Evolutionary conservation across 257 asterid species (phyloP).

Genomic region (Solanum clarkiae): DNA sequence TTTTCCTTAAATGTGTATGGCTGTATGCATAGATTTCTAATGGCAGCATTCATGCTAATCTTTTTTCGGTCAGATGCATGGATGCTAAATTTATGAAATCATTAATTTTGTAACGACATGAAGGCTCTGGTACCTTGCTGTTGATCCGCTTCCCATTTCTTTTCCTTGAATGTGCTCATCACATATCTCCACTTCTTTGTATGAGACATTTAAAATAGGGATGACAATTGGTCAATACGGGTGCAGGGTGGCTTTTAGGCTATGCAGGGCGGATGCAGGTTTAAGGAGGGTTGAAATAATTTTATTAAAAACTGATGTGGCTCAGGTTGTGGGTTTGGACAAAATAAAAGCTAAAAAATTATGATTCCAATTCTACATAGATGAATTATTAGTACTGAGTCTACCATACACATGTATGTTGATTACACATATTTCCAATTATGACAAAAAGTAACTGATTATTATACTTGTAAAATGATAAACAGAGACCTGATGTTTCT

Average conservation of each 20-base stretch:
- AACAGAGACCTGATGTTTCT: too few relatives aligned
- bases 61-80: neutral
- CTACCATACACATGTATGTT: neutral
- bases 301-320: neutral
- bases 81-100: neutral
- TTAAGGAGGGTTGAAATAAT: neutral
- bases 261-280: neutral
- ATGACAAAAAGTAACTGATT: neutral
- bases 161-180: neutral
- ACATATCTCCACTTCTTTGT: neutral
- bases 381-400: neutral
- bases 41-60: neutral
- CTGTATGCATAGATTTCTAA: neutral
- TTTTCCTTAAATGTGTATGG: neutral
- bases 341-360: neutral
- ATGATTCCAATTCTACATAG: neutral
- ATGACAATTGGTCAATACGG: too few relatives aligned
- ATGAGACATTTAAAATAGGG: neutral
- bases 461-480: neutral
- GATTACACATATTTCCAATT: neutral
- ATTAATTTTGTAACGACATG: neutral
- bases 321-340: neutral
- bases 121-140: conserved; percentile 21
- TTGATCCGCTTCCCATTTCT: neutral
- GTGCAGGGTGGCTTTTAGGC: neutral